A percentile compares a stretch with the other conserved stretches of the same genome.
These are phyloP conservation scores for Myxozyma monticola DNA, from an alignment of 805 yeast genomes.

Conservation along the genomic window DNA sequence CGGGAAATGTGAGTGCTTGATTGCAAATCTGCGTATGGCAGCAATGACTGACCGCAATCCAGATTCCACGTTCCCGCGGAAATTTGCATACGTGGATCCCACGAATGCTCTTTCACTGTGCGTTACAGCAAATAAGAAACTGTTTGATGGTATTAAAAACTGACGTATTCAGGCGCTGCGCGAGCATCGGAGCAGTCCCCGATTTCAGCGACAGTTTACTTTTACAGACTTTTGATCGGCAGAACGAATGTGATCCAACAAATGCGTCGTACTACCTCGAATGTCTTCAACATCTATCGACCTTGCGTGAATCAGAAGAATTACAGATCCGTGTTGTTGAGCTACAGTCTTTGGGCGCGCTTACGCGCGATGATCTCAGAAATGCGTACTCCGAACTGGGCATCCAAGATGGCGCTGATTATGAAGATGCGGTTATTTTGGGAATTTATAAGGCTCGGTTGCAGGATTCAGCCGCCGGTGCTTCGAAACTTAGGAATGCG, in stretches of 20 bases:
- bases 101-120: conserved; percentile 15
- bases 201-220: conserved; percentile 53
- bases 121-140: neutral
- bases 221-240: conserved; percentile 48
- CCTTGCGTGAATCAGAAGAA: conserved; percentile 49
- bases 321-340: conserved; percentile 49
- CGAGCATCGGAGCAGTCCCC: conserved; percentile 50
- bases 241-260: conserved; percentile 46
- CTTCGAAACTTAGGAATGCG: conserved; percentile 50
- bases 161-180: conserved; percentile 38
- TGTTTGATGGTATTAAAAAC: neutral
- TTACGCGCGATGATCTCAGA: conserved; percentile 52
- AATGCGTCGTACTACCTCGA: conserved; percentile 57
- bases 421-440: conserved; percentile 21
- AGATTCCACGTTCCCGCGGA: conserved; percentile 1
- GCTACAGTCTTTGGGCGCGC: conserved; percentile 52
- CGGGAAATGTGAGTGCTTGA: conserved; percentile 1
- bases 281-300: conserved; percentile 53
- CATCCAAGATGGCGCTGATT: conserved; percentile 7
- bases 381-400: conserved; percentile 44
- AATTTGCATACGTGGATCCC: conserved; percentile 14
- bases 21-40: too few species aligned
- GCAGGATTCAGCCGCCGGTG: conserved; percentile 14
- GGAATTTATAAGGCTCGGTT: conserved; percentile 19
- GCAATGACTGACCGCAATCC: neutral